Base-by-base conservation (phyloP, 768 basidiomycete species). In the Pholiota molesta region DNA sequence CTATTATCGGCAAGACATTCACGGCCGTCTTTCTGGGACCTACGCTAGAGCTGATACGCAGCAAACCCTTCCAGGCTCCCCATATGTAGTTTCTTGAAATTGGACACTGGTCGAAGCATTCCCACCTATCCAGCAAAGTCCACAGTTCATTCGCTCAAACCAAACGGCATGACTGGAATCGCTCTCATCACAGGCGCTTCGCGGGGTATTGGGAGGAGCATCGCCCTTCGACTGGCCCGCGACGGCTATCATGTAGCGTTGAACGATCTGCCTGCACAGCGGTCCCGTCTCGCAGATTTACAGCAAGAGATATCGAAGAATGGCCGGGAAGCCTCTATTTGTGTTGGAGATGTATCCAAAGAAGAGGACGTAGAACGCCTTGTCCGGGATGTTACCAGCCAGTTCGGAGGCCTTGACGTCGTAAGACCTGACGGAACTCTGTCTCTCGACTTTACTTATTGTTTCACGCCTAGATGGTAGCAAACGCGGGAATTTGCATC, bases 191-290 rank as follows among this genome's bases (percentile, higher is more conserved):
- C 73, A n/a, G 75, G 75, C 2, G 72, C 74, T 28, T 69, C 71
- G 16, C 77, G 75, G 40, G 83, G 84, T 14, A 82, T 84, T 28
- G 83, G 83, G 3, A 73, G 74, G 19, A 80, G 78, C 45, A 81
- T 84, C 53, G 79, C 81, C 8, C 67, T 78, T 5, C 75, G 79
- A 3, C 79, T 85, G 26, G 81, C 83, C 23, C 58, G 66, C 9
- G 83, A 81, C 56, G 82, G 83, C 6, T 79, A 78, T 60, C 74
- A 81, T 59, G 63, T 84, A 40, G 77, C 74, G n/a, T 62, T 83
- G 37, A 82, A 79, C 23, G 84, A 82, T 60, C 63, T 81, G 8
- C 65, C 73, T 1, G 63, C 69, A 0, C 71, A 73, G 28, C 55
- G 52, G 9, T 65, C 69, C 6, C 59, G 68, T n/a, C 69, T 83